Conservation (phyloP, 345 rosid genomes). For the Durio zibethinus region DNA sequence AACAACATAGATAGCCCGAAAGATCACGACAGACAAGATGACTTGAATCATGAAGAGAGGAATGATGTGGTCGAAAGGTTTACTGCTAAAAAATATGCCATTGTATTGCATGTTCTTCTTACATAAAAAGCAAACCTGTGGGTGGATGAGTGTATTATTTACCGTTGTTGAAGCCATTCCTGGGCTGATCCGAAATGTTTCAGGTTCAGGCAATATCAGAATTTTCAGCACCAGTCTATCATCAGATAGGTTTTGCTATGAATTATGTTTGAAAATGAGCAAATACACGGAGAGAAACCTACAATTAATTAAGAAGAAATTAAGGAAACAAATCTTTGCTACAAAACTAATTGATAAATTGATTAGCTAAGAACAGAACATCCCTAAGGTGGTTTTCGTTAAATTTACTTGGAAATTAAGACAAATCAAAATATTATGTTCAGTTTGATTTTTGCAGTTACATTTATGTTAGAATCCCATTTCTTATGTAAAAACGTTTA, state of each 20-base stretch:
- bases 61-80: neutral
- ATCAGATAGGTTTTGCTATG: neutral
- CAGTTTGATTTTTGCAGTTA: neutral
- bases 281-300: neutral
- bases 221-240: too few relatives aligned
- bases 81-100: neutral
- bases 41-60: conserved; percentile 2
- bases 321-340: neutral
- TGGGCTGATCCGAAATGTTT: neutral
- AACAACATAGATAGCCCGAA: neutral
- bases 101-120: neutral
- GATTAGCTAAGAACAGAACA: neutral
- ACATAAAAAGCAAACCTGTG: neutral
- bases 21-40: neutral
- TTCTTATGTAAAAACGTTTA: neutral
- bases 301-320: too few relatives aligned
- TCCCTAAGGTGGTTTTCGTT: neutral
- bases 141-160: neutral
- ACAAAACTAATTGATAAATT: neutral
- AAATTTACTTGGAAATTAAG: neutral
- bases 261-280: neutral
- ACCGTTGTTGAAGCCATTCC: neutral
- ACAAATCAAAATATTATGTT: too few relatives aligned
- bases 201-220: neutral
- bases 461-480: neutral